Evolutionary conservation across 441 rosid genomes (phyloP).

Genomic region (Corymbia calophylla): DNA sequence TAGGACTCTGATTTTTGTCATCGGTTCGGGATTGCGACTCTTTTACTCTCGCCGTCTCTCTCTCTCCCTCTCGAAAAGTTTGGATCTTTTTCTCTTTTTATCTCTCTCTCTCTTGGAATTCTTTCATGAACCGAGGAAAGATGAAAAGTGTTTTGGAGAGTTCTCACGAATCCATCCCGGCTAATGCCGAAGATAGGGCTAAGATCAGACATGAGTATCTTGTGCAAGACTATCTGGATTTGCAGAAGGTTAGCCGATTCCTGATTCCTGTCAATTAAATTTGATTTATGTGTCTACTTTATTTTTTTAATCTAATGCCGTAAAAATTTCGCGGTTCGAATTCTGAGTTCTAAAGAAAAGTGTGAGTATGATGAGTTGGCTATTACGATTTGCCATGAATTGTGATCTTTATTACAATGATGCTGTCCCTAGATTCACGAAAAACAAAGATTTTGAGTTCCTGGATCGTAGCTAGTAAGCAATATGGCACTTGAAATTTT

Average conservation of each 20-base stretch:
- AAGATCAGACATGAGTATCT: slow-evolving; percentile 24
- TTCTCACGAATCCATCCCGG: neutral
- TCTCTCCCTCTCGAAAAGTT: neutral
- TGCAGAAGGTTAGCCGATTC: slow-evolving; percentile 32
- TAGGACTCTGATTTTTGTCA: neutral
- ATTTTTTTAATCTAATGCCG: neutral
- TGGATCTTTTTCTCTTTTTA: neutral
- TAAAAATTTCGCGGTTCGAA: neutral
- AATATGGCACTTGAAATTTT: neutral
- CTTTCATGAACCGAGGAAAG: slow-evolving; percentile 3
- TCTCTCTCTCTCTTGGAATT: neutral
- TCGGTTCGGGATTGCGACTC: neutral
- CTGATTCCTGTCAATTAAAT: neutral
- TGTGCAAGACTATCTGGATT: slow-evolving; percentile 26
- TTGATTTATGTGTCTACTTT: neutral
- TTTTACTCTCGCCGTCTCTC: neutral
- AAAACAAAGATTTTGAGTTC: neutral
- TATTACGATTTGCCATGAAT: neutral
- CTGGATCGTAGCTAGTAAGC: neutral
- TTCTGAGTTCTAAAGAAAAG: neutral
- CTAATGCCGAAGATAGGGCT: slow-evolving; percentile 17
- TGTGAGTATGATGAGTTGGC: neutral
- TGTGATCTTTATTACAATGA: neutral
- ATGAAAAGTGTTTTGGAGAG: slow-evolving; percentile 16
- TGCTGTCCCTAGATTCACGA: neutral